Evolutionary conservation across 495 filamentous ascomycete species (phyloP), one percentile per base, ranked within the genome.

Genomic region (Penicillium lividum): DNA sequence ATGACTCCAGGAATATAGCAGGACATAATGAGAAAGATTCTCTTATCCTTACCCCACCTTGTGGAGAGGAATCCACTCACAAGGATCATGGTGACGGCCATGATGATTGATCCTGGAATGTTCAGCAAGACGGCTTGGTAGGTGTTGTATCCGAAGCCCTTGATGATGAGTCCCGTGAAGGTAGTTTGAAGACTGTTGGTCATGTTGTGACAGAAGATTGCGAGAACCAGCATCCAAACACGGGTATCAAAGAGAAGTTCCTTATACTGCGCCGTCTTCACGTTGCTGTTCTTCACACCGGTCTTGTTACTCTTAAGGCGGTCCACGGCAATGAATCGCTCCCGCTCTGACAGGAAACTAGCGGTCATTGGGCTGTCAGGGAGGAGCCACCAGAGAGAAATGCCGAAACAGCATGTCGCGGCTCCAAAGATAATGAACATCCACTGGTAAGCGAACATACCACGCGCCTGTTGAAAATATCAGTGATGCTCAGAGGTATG

Each of bases 151-250:
- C 72, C 69, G 44, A 73, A 74, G 49, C 18, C 51, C 18, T 58
- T 51, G 51, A 67, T 64, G 18, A 63, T 42, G 10, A 47, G 60
- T 36, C 75, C 80, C 73, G 85, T 86, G 71, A 86, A 87, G 56
- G 86, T 87, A 29, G 73, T 77, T 28, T 87, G 76, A 18, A 82
- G 83, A 47, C 82, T 78, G 54, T 84, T 83, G 18, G 81, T 80
- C 51, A 86, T 83, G 56, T 84, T 78, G 36, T 59, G 56, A 22
- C 54, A 53, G 49, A 53, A 60, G 27, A 60, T 51, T 1, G 52
- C 52, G 10, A 73, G 28, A 13, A 62, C 50, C 50, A 74, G 56
- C 47, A 69, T 47, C 69, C 69, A 74, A 13, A 70, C 9, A 18
- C 66, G 66, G 30, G 60, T 25, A 60, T 76, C 69, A 9, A 56